A percentile compares a stretch with the other conserved stretches of the same genome.
Conservation (phyloP, 1,284 basidiomycete species). For the Sporisorium graminicola region DNA sequence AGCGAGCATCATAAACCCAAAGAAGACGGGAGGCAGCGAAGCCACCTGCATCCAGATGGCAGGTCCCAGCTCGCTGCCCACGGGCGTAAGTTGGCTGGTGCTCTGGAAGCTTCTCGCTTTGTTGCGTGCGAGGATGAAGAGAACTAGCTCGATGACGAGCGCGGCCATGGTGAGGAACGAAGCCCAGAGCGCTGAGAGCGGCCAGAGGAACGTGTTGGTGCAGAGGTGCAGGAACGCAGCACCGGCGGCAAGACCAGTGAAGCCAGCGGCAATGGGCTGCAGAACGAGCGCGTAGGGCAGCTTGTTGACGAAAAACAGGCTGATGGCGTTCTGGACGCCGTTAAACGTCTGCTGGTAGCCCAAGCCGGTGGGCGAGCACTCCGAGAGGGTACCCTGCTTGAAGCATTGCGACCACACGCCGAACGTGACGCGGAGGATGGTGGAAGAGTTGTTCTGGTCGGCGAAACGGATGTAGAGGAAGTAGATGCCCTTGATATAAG, state of each 20-base stretch:
- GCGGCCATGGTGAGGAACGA: constrained; percentile 51
- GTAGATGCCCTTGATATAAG: constrained; percentile 61
- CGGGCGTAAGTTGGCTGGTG: constrained; percentile 16
- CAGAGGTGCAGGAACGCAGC: constrained; percentile 59
- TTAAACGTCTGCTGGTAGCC: constrained; percentile 47
- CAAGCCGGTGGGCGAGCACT: constrained; percentile 46
- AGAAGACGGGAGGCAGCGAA: constrained; percentile 53
- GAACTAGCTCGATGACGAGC: constrained; percentile 56
- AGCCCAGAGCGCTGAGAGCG: constrained; percentile 56
- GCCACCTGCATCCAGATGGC: constrained; percentile 64
- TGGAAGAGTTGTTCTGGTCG: constrained; percentile 9
- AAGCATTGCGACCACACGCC: constrained; percentile 60
- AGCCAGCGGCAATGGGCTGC: constrained; percentile 60
- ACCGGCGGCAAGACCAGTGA: constrained; percentile 56
- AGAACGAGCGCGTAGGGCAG: constrained; percentile 58
- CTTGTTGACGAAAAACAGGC: constrained; percentile 49
- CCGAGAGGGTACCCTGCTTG: constrained; percentile 1
- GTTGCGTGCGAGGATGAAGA: constrained; percentile 56
- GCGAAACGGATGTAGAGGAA: constrained; percentile 51
- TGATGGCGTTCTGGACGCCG: constrained; percentile 28
- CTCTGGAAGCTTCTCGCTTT: constrained; percentile 26
- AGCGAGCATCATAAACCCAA: constrained; percentile 55
- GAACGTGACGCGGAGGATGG: constrained; percentile 28
- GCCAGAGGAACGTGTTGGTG: constrained; percentile 59
- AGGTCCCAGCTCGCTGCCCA: constrained; percentile 40